A percentile compares a stretch with the other conserved stretches of the same genome.
These are phyloP conservation scores for Colletotrichum kahawae DNA, from an alignment of 2,329 filamentous ascomycete species.

Conservation along the genomic window DNA sequence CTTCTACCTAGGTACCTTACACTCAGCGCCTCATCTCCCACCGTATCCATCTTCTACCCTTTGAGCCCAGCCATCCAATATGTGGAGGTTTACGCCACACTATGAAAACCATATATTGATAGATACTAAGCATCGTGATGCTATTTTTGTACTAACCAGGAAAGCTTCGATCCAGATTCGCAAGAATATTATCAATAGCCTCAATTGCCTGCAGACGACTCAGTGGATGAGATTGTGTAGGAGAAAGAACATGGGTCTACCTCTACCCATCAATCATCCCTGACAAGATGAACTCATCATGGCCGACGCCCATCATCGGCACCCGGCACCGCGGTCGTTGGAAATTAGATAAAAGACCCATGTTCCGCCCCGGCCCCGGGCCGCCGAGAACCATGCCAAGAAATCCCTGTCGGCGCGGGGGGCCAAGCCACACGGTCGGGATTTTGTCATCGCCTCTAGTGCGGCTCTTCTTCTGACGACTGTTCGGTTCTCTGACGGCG, in stretches of 20 bases:
- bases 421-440: neutral
- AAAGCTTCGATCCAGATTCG: too few relatives aligned
- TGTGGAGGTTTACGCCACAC: too few relatives aligned
- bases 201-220: too few relatives aligned
- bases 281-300: too few relatives aligned
- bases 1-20: neutral
- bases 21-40: neutral
- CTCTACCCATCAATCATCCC: too few relatives aligned
- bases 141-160: too few relatives aligned
- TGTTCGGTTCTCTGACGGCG: neutral
- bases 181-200: too few relatives aligned
- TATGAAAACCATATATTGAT: too few relatives aligned
- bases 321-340: neutral
- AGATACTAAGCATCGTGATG: too few relatives aligned
- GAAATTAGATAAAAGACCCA: neutral
- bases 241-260: too few relatives aligned
- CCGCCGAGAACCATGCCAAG: neutral
- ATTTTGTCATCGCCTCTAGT: neutral
- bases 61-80: too few relatives aligned
- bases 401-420: neutral
- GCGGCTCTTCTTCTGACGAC: neutral
- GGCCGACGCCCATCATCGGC: neutral
- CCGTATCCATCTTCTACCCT: neutral
- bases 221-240: too few relatives aligned
- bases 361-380: neutral